These are phyloP conservation scores for Heterobasidion occidentale DNA, from an alignment of 1,284 basidiomycete species.

Conservation along the genomic window DNA sequence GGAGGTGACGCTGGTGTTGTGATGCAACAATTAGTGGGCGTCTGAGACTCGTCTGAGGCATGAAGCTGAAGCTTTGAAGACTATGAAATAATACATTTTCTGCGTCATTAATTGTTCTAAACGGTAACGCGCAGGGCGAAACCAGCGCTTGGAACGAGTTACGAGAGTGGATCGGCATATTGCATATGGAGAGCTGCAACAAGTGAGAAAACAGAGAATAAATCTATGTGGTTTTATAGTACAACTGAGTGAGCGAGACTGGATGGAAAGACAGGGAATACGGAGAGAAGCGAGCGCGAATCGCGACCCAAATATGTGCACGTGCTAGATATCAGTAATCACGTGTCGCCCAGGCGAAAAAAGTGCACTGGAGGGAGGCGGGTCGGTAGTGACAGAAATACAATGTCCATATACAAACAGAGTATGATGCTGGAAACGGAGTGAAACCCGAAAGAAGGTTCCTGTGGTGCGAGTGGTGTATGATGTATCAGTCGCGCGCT, in stretches of 20 bases:
- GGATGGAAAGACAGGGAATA: neutral
- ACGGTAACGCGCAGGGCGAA: neutral
- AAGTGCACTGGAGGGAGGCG: neutral
- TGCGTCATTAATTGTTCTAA: neutral
- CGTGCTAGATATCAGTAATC: neutral
- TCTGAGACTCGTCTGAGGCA: too few relatives aligned
- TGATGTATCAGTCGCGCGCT: neutral
- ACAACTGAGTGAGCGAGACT: neutral
- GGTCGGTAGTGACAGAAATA: neutral
- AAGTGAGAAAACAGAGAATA: neutral
- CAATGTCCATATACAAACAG: neutral
- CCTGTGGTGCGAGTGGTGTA: neutral
- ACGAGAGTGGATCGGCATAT: conserved; percentile 1
- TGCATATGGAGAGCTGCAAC: neutral
- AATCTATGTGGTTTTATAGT: neutral
- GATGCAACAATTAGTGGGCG: neutral
- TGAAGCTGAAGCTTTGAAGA: too few relatives aligned
- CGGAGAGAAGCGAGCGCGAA: neutral
- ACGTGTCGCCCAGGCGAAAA: neutral
- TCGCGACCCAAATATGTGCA: neutral
- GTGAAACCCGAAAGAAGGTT: neutral
- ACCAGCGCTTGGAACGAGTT: neutral
- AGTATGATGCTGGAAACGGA: neutral
- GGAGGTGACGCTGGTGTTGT: conserved; percentile 15
- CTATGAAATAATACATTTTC: neutral